Base-by-base conservation (phyloP, 441 rosid species). In the Daphne laureola region DNA sequence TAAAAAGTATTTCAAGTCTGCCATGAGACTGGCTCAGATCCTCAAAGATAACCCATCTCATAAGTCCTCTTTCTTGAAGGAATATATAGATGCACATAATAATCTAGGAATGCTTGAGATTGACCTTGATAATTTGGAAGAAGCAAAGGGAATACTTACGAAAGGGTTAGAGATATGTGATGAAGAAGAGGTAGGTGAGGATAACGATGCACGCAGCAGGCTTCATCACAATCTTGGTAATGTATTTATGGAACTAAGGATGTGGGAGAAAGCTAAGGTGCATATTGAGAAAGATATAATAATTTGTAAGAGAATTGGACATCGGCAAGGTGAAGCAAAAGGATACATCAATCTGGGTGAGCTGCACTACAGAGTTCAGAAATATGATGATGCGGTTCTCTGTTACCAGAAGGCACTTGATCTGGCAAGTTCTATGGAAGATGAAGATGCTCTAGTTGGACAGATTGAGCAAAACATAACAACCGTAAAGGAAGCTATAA, bases 261-360 rank as follows among this genome's bases (percentile, higher is more conserved):
- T 49, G 75, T 94, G 98, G 98, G 77, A 69, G 25, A 69, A 86
- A 68, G 96, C 98, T 47, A 63, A 71, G 59, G 58, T 78, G 36
- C 96, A 94, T 56, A 82, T 86, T 53, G 81, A 81, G 69, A 86
- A 81, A 73, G 98, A 94, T 68, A 84, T 94, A 43, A 49, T 67
- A 25, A 90, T 94, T 58, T 94, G 99, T 64, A 78, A 73, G 67
- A 72, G 67, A 51, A 86, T 90, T 21, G 72, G 67, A 54, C 98
- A 90, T 58, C 14, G 66, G 54, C 89, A 87, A 71, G 99, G 98
- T 55, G 96, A 90, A 79, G 96, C 98, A 47, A 94, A 94, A 64
- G 99, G 96, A 49, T 90, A 81, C 52, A 80, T 94, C 55, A 94
- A 90, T 78, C 99, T 94, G 17, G 99, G 96, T 40, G 96, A 90